Percentiles rank a stretch among this genome's conserved stretches.
phyloP scores from a whole-genome alignment of 495 filamentous ascomycete species.

The Neurospora pannonica region DNA sequence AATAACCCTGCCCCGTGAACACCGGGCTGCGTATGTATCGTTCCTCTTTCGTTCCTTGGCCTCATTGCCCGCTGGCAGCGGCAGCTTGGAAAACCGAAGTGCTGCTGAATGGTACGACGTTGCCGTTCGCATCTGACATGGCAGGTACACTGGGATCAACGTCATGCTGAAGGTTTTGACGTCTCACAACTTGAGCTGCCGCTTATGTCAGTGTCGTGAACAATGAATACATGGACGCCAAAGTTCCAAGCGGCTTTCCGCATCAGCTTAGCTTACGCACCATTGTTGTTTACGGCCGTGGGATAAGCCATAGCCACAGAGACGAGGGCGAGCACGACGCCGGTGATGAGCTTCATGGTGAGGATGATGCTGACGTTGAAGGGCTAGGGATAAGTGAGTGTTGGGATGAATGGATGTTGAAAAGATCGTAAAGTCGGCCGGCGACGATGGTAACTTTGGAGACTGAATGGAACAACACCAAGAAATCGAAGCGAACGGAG shows the following conservation, averaged over 20 bases:
- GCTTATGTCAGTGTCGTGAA: not conserved
- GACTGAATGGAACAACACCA: conserved; percentile 1
- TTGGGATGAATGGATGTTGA: not conserved
- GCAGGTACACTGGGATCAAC: conserved; percentile 21
- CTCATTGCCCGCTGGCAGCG: conserved; percentile 7
- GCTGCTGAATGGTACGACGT: conserved; percentile 31
- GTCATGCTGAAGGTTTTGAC: conserved; percentile 17
- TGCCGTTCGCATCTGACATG: conserved; percentile 31
- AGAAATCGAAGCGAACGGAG: conserved; percentile 16
- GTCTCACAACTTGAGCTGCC: conserved; percentile 12
- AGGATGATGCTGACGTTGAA: conserved; percentile 15
- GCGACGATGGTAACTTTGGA: conserved; percentile 30
- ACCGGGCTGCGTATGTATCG: not conserved
- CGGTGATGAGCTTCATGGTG: conserved; percentile 44
- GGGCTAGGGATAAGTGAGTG: not conserved
- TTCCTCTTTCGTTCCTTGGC: not conserved
- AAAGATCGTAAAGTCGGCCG: conserved; percentile 34
- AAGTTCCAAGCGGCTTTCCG: not conserved
- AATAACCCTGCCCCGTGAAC: not conserved
- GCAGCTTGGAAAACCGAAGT: conserved; percentile 25
- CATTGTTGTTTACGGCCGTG: conserved; percentile 10
- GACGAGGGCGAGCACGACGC: conserved; percentile 37
- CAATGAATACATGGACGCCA: not conserved
- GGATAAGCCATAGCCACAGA: conserved; percentile 36
- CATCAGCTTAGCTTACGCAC: conserved; percentile 16